Conservation (phyloP, 106 monocot species). For the Phalaenopsis equestris region DNA sequence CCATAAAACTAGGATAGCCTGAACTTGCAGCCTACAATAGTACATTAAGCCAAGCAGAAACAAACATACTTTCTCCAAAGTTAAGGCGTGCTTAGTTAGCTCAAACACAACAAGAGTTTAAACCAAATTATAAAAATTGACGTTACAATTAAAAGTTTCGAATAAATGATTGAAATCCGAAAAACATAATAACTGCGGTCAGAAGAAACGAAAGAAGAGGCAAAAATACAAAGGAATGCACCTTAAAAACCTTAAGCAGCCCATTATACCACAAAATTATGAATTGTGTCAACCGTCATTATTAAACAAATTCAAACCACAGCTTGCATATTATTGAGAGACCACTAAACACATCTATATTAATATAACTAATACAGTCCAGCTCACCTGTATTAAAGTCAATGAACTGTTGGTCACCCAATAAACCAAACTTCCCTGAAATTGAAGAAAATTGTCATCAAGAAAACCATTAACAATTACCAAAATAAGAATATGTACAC, state of each 20-base stretch:
- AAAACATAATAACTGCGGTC: not conserved
- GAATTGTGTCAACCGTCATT: not conserved
- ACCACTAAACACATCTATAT: not conserved
- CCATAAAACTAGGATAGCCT: not conserved
- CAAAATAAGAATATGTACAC: not conserved
- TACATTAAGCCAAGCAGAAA: not conserved
- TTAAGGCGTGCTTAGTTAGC: not conserved
- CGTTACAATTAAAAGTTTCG: not conserved
- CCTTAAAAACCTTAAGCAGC: not conserved
- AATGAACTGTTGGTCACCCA: conserved; percentile 90
- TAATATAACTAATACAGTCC: not conserved
- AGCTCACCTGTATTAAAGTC: conserved; percentile 71
- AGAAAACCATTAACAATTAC: not conserved
- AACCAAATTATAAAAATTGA: not conserved
- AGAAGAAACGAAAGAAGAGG: not conserved
- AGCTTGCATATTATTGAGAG: not conserved
- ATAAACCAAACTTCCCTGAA: conserved; percentile 87
- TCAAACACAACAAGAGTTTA: not conserved
- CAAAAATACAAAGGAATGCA: not conserved
- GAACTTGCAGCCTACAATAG: not conserved
- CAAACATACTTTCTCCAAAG: not conserved
- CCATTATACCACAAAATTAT: not conserved
- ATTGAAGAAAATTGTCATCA: conserved; percentile 10
- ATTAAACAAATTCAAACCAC: not conserved
- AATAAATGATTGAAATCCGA: not conserved